Evolutionary conservation across 2,329 filamentous ascomycete species (phyloP), one percentile per base, ranked within the genome.

Genomic region (Teratosphaeriaceae sp.): DNA sequence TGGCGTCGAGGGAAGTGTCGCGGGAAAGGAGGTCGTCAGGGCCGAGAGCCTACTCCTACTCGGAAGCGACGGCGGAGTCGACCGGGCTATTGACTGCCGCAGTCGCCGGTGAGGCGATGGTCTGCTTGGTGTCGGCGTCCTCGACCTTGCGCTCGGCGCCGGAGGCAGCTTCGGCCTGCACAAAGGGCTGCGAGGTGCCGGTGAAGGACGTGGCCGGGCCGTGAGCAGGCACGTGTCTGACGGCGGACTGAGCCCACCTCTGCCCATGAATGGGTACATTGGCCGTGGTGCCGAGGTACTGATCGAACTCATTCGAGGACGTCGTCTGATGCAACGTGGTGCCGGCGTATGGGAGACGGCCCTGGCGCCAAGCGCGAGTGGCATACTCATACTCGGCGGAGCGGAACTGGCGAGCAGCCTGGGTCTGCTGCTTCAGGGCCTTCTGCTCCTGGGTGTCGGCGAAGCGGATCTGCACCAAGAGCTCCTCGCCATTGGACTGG

Each of bases 391-490:
- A 97, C 71, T 97, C 92, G 45, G 92, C 92, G 45, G 90, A 92
- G 46, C 92, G 87, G 70, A 95, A 97, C 60, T 94, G 88, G 48
- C 92, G 88, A 45, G 89, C 87, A 63, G 95, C 88, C 23, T 92
- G 88, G 31, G 90, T 97, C 62, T 96, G 85, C 51, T 92, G 85
- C 76, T 98, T 98, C 55, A 98, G 76, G 62, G 92, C 81, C 73
- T 98, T 98, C 67, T 98, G 92, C 49, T 90, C 85, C 43, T 92
- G 87, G 27, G 92, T 98, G 61, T 98, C 92, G 50, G 94, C 90
- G 64, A 94, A 98, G 52, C 92, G 89, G 55, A 98, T 88, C 68
- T 96, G 89, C 50, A 89, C 82, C 52, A 92, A 79, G 21, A 84
- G 80, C 58, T 94, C 87, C 30, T 85, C 85, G 52, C 86, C 76